These are phyloP conservation scores for Apiotrichum gracile DNA, from an alignment of 1,284 basidiomycete genomes.

Conservation along the genomic window DNA sequence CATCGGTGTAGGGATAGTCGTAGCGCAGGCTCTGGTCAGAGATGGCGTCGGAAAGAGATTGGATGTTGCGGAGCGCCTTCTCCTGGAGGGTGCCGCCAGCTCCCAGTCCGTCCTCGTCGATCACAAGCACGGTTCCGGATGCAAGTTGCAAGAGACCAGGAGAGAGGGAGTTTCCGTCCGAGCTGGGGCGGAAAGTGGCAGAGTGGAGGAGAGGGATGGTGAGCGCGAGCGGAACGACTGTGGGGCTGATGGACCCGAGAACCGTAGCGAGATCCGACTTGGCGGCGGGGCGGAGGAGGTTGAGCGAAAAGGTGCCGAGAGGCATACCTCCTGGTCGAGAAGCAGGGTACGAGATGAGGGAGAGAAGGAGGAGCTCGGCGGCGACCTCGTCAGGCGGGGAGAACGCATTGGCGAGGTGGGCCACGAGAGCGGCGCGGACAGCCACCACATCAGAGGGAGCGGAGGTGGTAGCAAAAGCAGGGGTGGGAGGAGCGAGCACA, in stretches of 20 bases:
- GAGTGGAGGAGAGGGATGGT: conserved; percentile 35
- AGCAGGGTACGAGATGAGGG: conserved; percentile 34
- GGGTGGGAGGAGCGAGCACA: conserved; percentile 23
- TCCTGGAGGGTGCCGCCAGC: conserved; percentile 40
- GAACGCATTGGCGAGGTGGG: conserved; percentile 33
- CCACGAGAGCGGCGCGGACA: conserved; percentile 24
- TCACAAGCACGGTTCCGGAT: conserved; percentile 19
- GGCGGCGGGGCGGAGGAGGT: conserved; percentile 23
- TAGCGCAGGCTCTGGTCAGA: conserved; percentile 37
- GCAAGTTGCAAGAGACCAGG: conserved; percentile 42
- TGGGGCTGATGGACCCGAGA: conserved; percentile 23
- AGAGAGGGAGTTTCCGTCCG: conserved; percentile 30
- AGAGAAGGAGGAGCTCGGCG: conserved; percentile 37
- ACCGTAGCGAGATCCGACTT: conserved; percentile 11
- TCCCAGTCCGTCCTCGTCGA: conserved; percentile 30
- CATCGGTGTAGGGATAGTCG: conserved; percentile 45
- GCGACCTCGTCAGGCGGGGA: conserved; percentile 29
- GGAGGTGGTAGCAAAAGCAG: background rate
- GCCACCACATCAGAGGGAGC: background rate
- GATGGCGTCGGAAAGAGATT: conserved; percentile 33
- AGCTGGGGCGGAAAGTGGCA: conserved; percentile 30
- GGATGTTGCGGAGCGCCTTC: conserved; percentile 38
- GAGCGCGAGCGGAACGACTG: conserved; percentile 28
- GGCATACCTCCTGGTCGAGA: conserved; percentile 24
- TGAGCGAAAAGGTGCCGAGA: conserved; percentile 41